Conservation (phyloP, 1,139 yeast species). For the Candida buenavistaensis region DNA sequence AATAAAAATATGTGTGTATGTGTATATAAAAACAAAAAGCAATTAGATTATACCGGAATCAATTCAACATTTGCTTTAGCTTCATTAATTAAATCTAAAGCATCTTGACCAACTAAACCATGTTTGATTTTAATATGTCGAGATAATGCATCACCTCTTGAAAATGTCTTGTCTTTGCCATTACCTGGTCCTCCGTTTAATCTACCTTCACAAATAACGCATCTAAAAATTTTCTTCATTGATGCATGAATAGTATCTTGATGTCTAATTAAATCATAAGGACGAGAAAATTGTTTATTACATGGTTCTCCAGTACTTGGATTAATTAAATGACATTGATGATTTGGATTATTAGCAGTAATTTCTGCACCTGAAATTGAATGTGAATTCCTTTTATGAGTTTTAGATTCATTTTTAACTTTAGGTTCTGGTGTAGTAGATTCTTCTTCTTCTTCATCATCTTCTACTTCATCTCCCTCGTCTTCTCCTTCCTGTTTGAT, state of each 20-base stretch:
- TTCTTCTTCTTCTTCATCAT: slow-evolving; percentile 1
- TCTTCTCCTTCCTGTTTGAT: neutral
- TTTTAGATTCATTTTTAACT: neutral
- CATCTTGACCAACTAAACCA: slow-evolving; percentile 47
- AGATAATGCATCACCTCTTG: slow-evolving; percentile 51
- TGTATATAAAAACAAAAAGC: neutral
- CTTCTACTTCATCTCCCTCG: neutral
- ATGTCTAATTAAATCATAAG: slow-evolving; percentile 50
- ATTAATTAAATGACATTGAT: slow-evolving; percentile 54
- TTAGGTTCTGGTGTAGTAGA: neutral
- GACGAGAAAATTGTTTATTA: slow-evolving; percentile 47
- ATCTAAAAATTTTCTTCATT: slow-evolving; percentile 48
- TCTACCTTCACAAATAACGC: slow-evolving; percentile 53
- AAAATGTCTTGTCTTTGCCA: slow-evolving; percentile 55
- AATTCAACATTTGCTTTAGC: slow-evolving; percentile 79
- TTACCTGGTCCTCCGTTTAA: slow-evolving; percentile 54
- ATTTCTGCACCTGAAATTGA: slow-evolving; percentile 24
- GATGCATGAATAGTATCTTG: slow-evolving; percentile 53
- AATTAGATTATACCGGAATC: slow-evolving; percentile 25
- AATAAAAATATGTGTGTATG: neutral
- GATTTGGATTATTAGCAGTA: slow-evolving; percentile 32
- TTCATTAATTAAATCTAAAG: slow-evolving; percentile 62
- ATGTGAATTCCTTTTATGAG: slow-evolving; percentile 1
- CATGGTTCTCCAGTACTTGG: slow-evolving; percentile 51
- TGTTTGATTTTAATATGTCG: slow-evolving; percentile 52